Evolutionary conservation across 768 basidiomycete species (phyloP), one percentile per base, ranked within the genome.

Genomic region (Stropharia rugosoannulata): DNA sequence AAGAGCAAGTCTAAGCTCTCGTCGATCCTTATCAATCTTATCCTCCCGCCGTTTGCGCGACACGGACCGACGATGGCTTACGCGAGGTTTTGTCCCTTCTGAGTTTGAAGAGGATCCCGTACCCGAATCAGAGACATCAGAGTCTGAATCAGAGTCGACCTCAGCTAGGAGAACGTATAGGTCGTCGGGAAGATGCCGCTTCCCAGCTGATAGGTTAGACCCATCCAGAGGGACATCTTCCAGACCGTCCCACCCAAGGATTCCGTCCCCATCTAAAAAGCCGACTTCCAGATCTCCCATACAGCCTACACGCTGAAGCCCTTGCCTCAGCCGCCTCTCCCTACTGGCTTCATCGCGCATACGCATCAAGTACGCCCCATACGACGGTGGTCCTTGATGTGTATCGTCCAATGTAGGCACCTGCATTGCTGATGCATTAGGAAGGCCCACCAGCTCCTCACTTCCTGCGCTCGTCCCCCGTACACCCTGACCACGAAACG

Each of bases 281-380:
- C 52, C 55, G 37, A 59, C 58, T 18, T 59, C 56, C 27, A 62
- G 37, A n/a, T 47, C 47, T 25, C 41, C 38, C 36, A 39, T 50
- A 15, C 25, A 3, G 16, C 59, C 62, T 0, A 63, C 52, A 10
- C 44, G 35, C 56, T 58, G 62, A 32, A 56, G 36, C 25, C 54
- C 49, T 35, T 38, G 18, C 51, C 51, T 22, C 51, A 43, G 36
- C 47, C 45, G 42, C 27, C 29, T 25, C 45, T 35, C 36, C 16
- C 39, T 19, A 32, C 49, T 46, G 13, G 13, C 48, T 43, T 25
- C 40, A 12, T 4, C 48, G 15, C 48, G 16, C 38, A 15, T 27
- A 10, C 40, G 35, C 50, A 16, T 35, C 35, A 29, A 8, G n/a
- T 46, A 27, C 15, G 22, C 45, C 3, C 45, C 15, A 15, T 12